Conservation (phyloP, 176 grass and related monocot species). For the Rhynchospora tenuis region DNA sequence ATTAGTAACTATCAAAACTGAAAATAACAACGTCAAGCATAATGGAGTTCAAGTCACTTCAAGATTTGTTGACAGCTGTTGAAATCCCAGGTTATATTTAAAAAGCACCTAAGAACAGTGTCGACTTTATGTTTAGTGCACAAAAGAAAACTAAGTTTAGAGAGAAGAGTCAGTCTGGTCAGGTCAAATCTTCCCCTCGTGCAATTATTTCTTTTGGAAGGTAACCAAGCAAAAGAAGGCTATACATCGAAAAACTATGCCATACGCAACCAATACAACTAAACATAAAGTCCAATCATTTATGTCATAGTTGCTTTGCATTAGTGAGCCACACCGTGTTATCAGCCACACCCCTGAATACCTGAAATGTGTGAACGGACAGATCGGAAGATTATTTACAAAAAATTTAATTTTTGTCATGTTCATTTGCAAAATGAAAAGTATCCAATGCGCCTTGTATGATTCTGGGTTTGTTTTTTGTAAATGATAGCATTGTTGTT, state of each 20-base stretch:
- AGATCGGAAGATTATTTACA: neutral
- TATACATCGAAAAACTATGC: slow-evolving; percentile 61
- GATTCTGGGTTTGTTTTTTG: neutral
- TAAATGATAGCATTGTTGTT: neutral
- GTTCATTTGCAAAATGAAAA: neutral
- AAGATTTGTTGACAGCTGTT: neutral
- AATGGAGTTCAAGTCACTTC: neutral
- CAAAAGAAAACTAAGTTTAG: neutral
- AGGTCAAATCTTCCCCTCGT: neutral
- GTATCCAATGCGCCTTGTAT: neutral
- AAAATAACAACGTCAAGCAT: neutral
- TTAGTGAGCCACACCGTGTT: slow-evolving; percentile 58
- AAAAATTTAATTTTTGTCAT: neutral
- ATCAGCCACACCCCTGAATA: slow-evolving; percentile 83
- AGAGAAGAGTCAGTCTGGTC: neutral
- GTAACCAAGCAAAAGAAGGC: slow-evolving; percentile 88
- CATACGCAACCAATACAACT: slow-evolving; percentile 48
- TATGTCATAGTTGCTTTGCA: slow-evolving; percentile 55
- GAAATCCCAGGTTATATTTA: neutral
- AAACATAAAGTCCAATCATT: slow-evolving; percentile 56
- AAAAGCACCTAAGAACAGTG: neutral
- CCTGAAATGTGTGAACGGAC: slow-evolving; percentile 12
- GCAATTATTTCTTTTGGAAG: slow-evolving; percentile 56
- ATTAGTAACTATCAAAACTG: neutral
- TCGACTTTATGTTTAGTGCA: neutral